A percentile compares a stretch with the other conserved stretches of the same genome.
phyloP scores from a whole-genome alignment of 1,139 yeast species.

The Sugiyamaella pinicola region DNA sequence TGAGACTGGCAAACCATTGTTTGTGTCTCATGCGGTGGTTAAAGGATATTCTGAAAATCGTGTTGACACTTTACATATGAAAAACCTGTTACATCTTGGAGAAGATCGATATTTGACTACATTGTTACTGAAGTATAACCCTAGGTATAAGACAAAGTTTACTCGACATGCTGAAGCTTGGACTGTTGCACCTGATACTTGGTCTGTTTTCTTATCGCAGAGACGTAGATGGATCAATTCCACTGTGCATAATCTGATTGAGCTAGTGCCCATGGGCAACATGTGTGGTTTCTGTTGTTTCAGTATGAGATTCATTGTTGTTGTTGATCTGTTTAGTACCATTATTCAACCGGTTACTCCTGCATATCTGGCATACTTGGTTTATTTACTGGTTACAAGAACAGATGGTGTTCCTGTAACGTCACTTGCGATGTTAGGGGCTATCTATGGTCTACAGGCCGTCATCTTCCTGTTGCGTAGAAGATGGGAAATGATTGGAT shows the following conservation, averaged over 20 bases:
- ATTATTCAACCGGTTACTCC: constrained; percentile 48
- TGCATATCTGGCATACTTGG: constrained; percentile 46
- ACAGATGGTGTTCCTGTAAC: constrained; percentile 44
- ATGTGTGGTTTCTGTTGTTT: constrained; percentile 50
- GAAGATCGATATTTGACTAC: constrained; percentile 50
- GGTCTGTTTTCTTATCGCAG: constrained; percentile 48
- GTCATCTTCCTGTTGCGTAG: constrained; percentile 45
- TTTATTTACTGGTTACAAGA: constrained; percentile 40
- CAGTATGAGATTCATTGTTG: constrained; percentile 47
- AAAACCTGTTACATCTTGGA: constrained; percentile 47
- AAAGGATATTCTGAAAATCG: constrained; percentile 44
- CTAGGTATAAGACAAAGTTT: constrained; percentile 46
- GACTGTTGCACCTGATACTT: constrained; percentile 49
- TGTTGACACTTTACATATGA: constrained; percentile 47
- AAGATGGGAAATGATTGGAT: constrained; percentile 50
- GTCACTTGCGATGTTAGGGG: constrained; percentile 44
- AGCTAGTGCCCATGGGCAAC: constrained; percentile 46
- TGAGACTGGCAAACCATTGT: constrained; percentile 45
- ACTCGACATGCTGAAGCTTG: constrained; percentile 46
- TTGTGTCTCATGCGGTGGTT: constrained; percentile 45
- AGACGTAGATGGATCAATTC: constrained; percentile 52
- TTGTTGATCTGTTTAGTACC: constrained; percentile 46
- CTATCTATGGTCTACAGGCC: constrained; percentile 48
- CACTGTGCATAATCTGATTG: constrained; percentile 48
- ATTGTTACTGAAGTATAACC: constrained; percentile 43